Base-by-base conservation (phyloP, 305 asterid species). In the Solanum hybrid region DNA sequence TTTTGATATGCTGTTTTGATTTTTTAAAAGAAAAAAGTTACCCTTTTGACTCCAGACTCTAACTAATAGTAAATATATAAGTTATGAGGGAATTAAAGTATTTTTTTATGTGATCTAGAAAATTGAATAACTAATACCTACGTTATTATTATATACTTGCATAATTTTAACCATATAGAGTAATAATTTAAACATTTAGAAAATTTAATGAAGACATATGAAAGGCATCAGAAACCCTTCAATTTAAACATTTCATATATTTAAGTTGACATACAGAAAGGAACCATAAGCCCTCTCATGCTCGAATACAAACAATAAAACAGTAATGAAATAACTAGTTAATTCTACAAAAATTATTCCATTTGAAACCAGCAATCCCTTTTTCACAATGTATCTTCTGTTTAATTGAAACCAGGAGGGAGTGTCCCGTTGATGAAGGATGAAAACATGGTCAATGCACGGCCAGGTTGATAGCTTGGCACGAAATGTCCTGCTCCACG, bases 401-500 rank as follows among this genome's bases (percentile, higher is more conserved):
- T 29, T 84, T 84, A 84, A 35, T 5, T 8, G 27, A 40, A 20
- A 42, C 72, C 6, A 31, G 94, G 92, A 56, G 94, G 97, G 31
- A 94, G 95, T 75, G 89, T 91, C 38, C 96, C 97, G 0, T 87
- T 40, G 7, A 95, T 37, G 89, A 95, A 95, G 40, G 96, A 93
- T 1, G 92, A 69, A 89, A 94, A 92, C 88, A 94, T 22, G 51
- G 91, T 17, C 3, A 95, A 91, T 1, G 96, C 97, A 1, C 94
- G 94, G 24, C 90, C 92, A 0, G 96, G 96, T 85, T 94, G 96
- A 93, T 95, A 92, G 71, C 98, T 95, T 2, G 98, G 97, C 26
- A 95, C 98, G 32, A 93, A 92, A 90, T 95, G 96, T 29, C 96
- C 96, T 0, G 95, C 86, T 75, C 98, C 96, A 89, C 95, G 89